These are phyloP conservation scores for Xylaria sp. DNA, from an alignment of 2,329 filamentous ascomycete species.

Conservation along the genomic window DNA sequence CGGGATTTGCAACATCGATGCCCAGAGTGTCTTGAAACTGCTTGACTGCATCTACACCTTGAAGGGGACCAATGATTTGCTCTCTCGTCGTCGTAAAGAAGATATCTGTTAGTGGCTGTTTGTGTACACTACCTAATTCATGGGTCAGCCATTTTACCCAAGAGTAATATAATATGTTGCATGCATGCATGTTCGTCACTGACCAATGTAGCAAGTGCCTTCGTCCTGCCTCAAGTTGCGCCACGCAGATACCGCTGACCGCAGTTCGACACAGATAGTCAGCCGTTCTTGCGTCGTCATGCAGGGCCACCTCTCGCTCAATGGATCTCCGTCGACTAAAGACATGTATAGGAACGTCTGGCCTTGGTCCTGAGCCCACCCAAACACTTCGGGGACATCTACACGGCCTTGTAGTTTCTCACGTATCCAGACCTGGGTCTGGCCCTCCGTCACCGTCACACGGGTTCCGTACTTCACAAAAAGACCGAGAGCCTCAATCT, in stretches of 20 bases:
- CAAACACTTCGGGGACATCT: slow-evolving; percentile 17
- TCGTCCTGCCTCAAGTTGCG: slow-evolving; percentile 18
- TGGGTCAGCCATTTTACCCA: slow-evolving; percentile 3
- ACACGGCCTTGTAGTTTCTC: slow-evolving; percentile 16
- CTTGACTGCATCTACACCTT: slow-evolving; percentile 16
- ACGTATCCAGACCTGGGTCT: slow-evolving; percentile 14
- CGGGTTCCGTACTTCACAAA: slow-evolving; percentile 17
- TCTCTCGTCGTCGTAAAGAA: slow-evolving; percentile 5
- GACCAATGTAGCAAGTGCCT: slow-evolving; percentile 14
- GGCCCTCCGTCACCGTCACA: slow-evolving; percentile 15
- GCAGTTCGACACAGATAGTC: slow-evolving; percentile 8
- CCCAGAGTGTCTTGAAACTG: slow-evolving; percentile 11
- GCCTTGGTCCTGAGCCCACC: slow-evolving; percentile 14
- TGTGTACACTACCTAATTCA: slow-evolving; percentile 11
- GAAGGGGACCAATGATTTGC: slow-evolving; percentile 13
- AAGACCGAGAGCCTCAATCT: slow-evolving; percentile 18
- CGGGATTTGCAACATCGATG: slow-evolving; percentile 14
- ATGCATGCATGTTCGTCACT: slow-evolving; percentile 3
- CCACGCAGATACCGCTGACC: slow-evolving; percentile 14
- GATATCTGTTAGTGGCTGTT: slow-evolving; percentile 12
- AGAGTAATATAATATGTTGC: slow-evolving; percentile 9
- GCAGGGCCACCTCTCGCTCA: slow-evolving; percentile 10
- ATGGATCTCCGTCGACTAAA: slow-evolving; percentile 13
- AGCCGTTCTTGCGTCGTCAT: slow-evolving; percentile 12
- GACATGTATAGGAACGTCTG: slow-evolving; percentile 19